A percentile compares a stretch with the other conserved stretches of the same genome.
These are phyloP conservation scores for Neonectria hederae DNA, from an alignment of 2,329 filamentous ascomycete species.

Conservation along the genomic window DNA sequence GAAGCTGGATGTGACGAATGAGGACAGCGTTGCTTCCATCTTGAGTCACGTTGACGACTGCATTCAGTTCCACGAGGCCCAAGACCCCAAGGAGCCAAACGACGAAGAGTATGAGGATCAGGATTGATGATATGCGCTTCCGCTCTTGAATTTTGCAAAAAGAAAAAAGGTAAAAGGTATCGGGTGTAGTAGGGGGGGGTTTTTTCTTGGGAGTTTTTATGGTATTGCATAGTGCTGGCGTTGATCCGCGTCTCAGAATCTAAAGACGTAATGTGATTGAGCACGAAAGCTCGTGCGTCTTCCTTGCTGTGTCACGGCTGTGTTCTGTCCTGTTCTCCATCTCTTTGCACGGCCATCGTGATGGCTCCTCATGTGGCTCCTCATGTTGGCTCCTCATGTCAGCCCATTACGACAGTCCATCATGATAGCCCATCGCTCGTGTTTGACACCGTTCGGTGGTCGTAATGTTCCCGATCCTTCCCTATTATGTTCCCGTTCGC, in stretches of 20 bases:
- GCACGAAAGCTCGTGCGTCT: constrained; percentile 20
- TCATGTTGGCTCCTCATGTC: not conserved
- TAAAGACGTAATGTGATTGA: constrained; percentile 32
- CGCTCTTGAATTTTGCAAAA: constrained; percentile 1
- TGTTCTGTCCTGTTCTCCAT: constrained; percentile 23
- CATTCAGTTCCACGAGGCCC: constrained; percentile 92
- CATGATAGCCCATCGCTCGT: not conserved
- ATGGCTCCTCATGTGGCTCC: not conserved
- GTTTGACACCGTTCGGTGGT: not conserved
- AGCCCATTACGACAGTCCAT: not conserved
- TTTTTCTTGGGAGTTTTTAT: constrained; percentile 33
- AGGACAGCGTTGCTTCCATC: constrained; percentile 87
- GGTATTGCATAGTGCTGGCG: constrained; percentile 45
- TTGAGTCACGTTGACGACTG: constrained; percentile 94
- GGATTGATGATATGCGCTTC: constrained; percentile 30
- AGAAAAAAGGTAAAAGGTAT: constrained; percentile 15
- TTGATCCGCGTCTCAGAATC: constrained; percentile 35
- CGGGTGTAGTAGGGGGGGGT: constrained; percentile 18
- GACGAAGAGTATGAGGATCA: constrained; percentile 61
- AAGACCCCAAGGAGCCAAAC: constrained; percentile 85
- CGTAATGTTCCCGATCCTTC: not conserved
- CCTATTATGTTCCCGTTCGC: constrained; percentile 5
- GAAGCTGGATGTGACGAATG: constrained; percentile 87
- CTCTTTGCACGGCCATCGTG: constrained; percentile 25
- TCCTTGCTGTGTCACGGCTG: constrained; percentile 9